Evolutionary conservation across 108 stramenopile genomes (phyloP), one percentile per base, ranked within the genome.

Genomic region (Skeletonema tropicum): DNA sequence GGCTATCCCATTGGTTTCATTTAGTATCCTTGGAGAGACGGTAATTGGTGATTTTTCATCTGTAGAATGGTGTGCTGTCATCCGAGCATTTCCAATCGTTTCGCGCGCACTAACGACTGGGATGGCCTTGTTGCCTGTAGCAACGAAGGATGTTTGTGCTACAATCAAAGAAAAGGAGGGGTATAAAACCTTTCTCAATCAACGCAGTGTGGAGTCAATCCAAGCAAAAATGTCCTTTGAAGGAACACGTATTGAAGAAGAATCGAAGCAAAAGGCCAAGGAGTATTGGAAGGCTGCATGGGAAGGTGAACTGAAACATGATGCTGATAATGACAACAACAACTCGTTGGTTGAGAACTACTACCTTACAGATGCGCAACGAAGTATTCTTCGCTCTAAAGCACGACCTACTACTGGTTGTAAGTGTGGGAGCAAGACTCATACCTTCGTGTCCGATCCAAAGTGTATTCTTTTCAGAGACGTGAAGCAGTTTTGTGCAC

Each of bases 391-490:
- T 3, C 82, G 92, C 13, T 48, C 67, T 2, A 41, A 79, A 17
- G 87, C 90, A 14, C 83, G 88, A 25, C 93, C 90, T 6, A 57
- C 65, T 32, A 82, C 57, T 4, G 93, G 93, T 11, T 94, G 93
- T 79, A 75, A 81, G 46, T 94, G 93, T 65, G 80, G 83, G 31
- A 66, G 81, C 15, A 33, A 48, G 46, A 84, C 89, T 48, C 93
- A 94, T 70, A 80, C 85, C 36, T 90, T 80, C 63, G 82, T 92
- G 10, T 76, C 87, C 66, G 87, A 92, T 69, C 66, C 80, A n/a
- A 76, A 80, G 30, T 94, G 93, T 71, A 61, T 78, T 9, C 66
- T 94, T 21, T 94, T 88, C 59, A 68, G 83, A 29, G 84, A 92
- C 60, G 75, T 94, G 2, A 61, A 64, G 10, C 73, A 32, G 36